Base-by-base conservation (phyloP, 2,329 filamentous ascomycete species). In the Penicillium sp. region DNA sequence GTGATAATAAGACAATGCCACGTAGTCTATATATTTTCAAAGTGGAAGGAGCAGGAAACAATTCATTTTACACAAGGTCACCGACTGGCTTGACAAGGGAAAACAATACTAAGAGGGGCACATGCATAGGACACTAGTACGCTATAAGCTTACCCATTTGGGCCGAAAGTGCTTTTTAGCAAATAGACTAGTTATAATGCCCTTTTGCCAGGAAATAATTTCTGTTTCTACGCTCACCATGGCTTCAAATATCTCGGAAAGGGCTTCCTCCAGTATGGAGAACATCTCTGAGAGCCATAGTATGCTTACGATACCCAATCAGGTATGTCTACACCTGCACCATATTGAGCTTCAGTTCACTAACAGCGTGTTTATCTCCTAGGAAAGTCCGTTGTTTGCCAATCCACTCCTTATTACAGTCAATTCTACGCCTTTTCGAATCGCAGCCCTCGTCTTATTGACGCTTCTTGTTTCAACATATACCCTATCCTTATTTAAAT, bases 1-100 rank as follows among this genome's bases (percentile, higher is more conserved):
- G n/a, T n/a, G n/a, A 44, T 16, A 58, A 58, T 31, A 46, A 42
- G 26, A 45, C 35, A 7, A 55, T 56, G 47, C 56, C 52, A 5
- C 32, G 24, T 10, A 55, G 39, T 37, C 34, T 34, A 22, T 42
- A 53, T 32, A 47, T 58, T 22, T 29, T 50, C 56, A 56, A 20
- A 6, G 16, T 58, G 48, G 53, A 58, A 58, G 38, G 53, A 58
- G 13, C 53, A 58, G 4, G 10, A 38, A 38, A 38, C 3, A 20
- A 38, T 18, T 4, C 10, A 38, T 38, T 13, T 13, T 38, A 11
- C 20, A 13, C n/a, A 18, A 7, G 35, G 35, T 5, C 35, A 18
- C 35, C n/a, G 35, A 38, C n/a, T 5, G n/a, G n/a, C 6, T 38
- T 20, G 10, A 20, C n/a, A 38, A 13, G 37, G 37, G 1, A 31